A percentile compares a stretch with the other conserved stretches of the same genome.
These are phyloP conservation scores for Tulasnella sp. DNA, from an alignment of 768 basidiomycete genomes.

Conservation along the genomic window DNA sequence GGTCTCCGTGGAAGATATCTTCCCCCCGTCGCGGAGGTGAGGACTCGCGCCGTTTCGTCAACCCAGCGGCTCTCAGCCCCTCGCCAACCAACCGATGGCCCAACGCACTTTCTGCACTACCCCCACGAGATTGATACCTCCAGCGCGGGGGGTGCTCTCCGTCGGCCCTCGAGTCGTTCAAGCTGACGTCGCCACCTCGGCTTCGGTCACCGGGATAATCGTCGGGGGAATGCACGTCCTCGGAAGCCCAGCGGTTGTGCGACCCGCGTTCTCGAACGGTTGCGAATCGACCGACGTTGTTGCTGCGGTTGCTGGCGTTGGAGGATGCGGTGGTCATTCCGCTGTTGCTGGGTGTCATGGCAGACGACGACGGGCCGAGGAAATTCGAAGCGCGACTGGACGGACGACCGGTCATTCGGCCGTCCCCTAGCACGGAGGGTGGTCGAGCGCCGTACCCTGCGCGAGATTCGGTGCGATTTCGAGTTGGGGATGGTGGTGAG, in stretches of 20 bases:
- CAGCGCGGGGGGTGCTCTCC: not conserved
- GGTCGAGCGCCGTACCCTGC: not conserved
- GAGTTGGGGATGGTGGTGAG: not conserved
- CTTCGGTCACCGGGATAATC: conserved; percentile 2
- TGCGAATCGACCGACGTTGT: not conserved
- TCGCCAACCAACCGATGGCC: conserved; percentile 62
- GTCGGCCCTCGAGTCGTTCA: not conserved
- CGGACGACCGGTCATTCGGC: not conserved
- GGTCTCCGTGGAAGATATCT: conserved; percentile 27
- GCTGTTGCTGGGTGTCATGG: conserved; percentile 5
- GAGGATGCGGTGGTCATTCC: not conserved
- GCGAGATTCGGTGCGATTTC: not conserved
- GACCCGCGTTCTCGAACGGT: conserved; percentile 18
- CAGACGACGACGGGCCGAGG: not conserved
- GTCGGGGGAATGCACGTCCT: conserved; percentile 9
- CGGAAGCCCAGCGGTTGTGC: conserved; percentile 15
- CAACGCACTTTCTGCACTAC: conserved; percentile 66
- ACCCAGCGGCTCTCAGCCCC: conserved; percentile 65
- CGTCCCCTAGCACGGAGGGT: not conserved
- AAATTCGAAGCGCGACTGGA: not conserved
- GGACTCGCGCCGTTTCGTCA: conserved; percentile 37
- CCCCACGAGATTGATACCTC: conserved; percentile 55
- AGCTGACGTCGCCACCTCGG: not conserved
- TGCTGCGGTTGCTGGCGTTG: not conserved
- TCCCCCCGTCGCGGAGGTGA: conserved; percentile 5